Conservation (phyloP, 352 stramenopile species). For the Globisporangium ultimum region DNA sequence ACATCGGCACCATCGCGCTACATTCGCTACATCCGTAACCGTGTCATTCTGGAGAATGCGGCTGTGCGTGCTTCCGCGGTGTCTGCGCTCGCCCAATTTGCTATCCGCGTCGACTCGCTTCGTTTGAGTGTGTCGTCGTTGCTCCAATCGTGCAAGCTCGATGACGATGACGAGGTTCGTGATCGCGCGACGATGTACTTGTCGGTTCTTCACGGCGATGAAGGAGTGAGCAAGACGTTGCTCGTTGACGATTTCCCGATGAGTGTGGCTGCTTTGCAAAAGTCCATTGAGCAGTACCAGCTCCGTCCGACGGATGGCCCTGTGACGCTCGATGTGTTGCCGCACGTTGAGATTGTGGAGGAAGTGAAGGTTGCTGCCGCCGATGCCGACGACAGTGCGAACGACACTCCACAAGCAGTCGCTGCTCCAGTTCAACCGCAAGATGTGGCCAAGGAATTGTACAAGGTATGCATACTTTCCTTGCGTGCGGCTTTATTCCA, state of each 20-base stretch:
- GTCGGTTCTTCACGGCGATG: conserved; percentile 63
- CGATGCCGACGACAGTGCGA: conserved; percentile 37
- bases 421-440: conserved; percentile 40
- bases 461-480: conserved; percentile 63
- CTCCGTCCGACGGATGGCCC: conserved; percentile 68
- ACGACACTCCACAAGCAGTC: conserved; percentile 22
- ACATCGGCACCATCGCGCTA: conserved; percentile 94
- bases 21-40: conserved; percentile 99
- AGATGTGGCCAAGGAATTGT: conserved; percentile 90
- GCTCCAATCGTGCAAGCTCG: conserved; percentile 93
- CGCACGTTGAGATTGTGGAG: conserved; percentile 76
- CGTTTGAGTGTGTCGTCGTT: conserved; percentile 92
- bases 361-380: conserved; percentile 24
- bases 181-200: conserved; percentile 91
- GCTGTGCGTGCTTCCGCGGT: conserved; percentile 96
- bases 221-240: conserved; percentile 43
- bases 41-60: conserved; percentile 98
- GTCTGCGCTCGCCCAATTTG: conserved; percentile 95
- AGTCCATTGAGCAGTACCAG: conserved; percentile 87
- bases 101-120: conserved; percentile 91
- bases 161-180: conserved; percentile 98
- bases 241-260: conserved; percentile 81
- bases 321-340: conserved; percentile 81
- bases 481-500: not conserved
- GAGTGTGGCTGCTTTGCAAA: conserved; percentile 65